Conservation (phyloP, 139 green algal species). For the Bryopsis sp. region DNA sequence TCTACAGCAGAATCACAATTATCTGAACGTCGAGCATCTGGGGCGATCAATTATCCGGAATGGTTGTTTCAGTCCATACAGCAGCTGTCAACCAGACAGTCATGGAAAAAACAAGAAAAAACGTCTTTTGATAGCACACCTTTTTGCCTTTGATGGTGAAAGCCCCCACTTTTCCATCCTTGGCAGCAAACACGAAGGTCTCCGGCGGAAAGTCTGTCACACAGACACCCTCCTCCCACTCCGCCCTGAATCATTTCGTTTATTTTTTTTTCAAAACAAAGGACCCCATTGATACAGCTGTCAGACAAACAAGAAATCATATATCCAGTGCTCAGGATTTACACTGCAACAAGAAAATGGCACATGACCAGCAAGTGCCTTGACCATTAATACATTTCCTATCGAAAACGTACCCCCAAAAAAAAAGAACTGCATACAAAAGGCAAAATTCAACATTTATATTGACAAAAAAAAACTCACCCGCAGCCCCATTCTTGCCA, state of each 20-base stretch:
- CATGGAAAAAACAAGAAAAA: neutral
- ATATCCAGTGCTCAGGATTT: neutral
- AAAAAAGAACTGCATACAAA: no score
- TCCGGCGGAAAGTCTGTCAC: neutral
- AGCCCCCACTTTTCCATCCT: conserved; percentile 8
- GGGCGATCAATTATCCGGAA: neutral
- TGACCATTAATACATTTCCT: no score
- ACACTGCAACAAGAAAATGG: neutral
- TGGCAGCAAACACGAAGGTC: conserved; percentile 1
- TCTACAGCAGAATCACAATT: neutral
- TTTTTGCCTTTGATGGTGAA: conserved; percentile 9
- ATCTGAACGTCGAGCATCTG: neutral
- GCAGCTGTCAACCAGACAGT: neutral
- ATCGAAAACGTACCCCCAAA: no score
- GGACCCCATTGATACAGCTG: no score
- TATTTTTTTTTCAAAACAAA: no score
- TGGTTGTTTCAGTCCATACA: neutral
- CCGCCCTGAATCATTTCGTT: no score
- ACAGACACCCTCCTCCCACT: neutral
- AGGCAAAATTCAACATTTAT: no score
- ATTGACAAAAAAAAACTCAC: no score
- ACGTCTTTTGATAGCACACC: neutral
- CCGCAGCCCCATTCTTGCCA: no score
- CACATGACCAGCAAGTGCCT: no score
- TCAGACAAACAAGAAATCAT: no score